These are phyloP conservation scores for Didymella sp. DNA, from an alignment of 2,329 filamentous ascomycete genomes.

Conservation along the genomic window DNA sequence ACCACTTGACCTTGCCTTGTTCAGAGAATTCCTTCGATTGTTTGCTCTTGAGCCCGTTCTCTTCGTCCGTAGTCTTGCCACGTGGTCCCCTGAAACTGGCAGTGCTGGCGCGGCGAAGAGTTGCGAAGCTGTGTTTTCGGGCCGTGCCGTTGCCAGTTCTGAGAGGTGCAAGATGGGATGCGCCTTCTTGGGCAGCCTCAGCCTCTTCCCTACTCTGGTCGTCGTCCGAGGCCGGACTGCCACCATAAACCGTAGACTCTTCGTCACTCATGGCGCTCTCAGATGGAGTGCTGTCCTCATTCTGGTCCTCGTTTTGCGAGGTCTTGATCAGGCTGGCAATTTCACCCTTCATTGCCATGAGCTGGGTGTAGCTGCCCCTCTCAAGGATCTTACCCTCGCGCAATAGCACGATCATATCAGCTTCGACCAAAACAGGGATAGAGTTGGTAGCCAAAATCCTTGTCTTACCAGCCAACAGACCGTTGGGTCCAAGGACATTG, in stretches of 20 bases:
- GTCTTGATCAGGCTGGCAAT: slow-evolving; percentile 85
- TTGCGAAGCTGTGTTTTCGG: slow-evolving; percentile 73
- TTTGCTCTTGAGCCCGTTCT: slow-evolving; percentile 76
- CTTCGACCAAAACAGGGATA: slow-evolving; percentile 86
- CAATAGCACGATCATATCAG: slow-evolving; percentile 86
- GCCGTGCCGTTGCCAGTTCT: slow-evolving; percentile 64
- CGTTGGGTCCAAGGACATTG: slow-evolving; percentile 85
- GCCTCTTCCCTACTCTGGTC: slow-evolving; percentile 61
- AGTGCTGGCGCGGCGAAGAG: slow-evolving; percentile 86
- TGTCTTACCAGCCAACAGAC: slow-evolving; percentile 83
- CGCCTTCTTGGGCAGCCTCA: slow-evolving; percentile 71
- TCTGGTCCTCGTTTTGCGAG: slow-evolving; percentile 63
- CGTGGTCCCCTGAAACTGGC: slow-evolving; percentile 87
- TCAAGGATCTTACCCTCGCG: slow-evolving; percentile 85
- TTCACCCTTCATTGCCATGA: slow-evolving; percentile 92
- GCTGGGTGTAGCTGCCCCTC: slow-evolving; percentile 86
- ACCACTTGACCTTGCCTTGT: slow-evolving; percentile 98
- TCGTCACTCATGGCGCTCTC: slow-evolving; percentile 71
- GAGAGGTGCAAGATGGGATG: slow-evolving; percentile 76
- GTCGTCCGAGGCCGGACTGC: slow-evolving; percentile 57
- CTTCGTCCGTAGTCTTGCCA: slow-evolving; percentile 85
- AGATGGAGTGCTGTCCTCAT: slow-evolving; percentile 56
- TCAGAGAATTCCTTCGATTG: slow-evolving; percentile 88
- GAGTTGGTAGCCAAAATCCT: slow-evolving; percentile 94
- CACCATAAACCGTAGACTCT: slow-evolving; percentile 64